Base-by-base conservation (phyloP, 257 asterid genomes). In the Cynanchum wilfordii region DNA sequence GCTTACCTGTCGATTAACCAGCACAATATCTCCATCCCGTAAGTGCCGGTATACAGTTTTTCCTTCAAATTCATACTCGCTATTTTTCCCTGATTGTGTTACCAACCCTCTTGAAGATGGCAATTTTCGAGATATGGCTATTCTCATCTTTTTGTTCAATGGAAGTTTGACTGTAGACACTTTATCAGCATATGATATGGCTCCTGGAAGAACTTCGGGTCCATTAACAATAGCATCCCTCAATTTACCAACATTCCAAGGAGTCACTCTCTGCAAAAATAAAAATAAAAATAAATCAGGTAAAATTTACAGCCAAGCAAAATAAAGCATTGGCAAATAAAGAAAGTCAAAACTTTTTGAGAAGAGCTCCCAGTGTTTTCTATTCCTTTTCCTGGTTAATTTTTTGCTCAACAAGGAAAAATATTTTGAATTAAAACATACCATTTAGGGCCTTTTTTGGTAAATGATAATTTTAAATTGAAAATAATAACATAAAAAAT, bases 21-120 rank as follows among this genome's bases (percentile, higher is more conserved):
- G 97, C 75, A 95, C 99, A 72, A 95, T 84, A 82, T 95, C 99
- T 64, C 99, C 99, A 85, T 95, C 99, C 80, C 84, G 93, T 89
- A 95, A 81, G 87, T 95, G 99, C 60, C 99, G 95, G 80, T 77
- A 71, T 42, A 95, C 97, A 73, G 70, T 74, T 82, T 92, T 95
- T 24, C 99, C 92, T 86, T 95, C 99, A 81, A 89, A 84, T 68
- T 88, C 97, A 79, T 82, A 80, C 73, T 84, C 92, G 10, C 75
- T 72, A 78, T 68, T 82, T 86, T 87, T 88, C 76, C 91, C 97
- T 29, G 84, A 73, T 77, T 87, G 88, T 38, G 91, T 72, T 64
- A 62, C 78, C 69, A 51, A 81, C 5, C 99, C 98, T 72, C 98
- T 87, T 33, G 98, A 91, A 79, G 99, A 95, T 66, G 96, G 89